Base-by-base conservation (phyloP, 139 green algal genomes). In the Chlorella sp. region DNA sequence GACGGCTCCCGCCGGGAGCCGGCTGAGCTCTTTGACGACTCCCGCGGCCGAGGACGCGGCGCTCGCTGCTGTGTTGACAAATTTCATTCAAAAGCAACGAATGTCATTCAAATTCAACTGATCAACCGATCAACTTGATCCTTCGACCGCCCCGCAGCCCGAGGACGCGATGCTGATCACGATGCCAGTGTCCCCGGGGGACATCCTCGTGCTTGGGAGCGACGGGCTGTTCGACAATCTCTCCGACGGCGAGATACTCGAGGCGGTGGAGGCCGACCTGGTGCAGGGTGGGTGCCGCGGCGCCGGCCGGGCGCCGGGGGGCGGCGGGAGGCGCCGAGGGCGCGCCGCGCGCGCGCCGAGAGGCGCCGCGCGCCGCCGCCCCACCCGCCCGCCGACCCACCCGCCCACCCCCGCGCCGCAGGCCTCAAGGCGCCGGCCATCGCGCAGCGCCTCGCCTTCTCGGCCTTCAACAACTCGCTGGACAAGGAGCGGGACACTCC, bases 201-300 rank as follows among this genome's bases (percentile, higher is more conserved):
- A 98, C 72, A 64, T 97, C 1, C 68, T 98, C 14, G 77, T 98
- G 25, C 83, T 97, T 69, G 94, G 94, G 45, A 87, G 81, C 23
- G 94, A 98, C 63, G 94, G 94, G 2, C 86, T 98, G 60, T 93
- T 91, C 51, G 94, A 98, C 88, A 98, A 98, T 80, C 45, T 98
- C 21, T 73, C 61, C 11, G 91, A 96, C 19, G 64, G 83, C 4
- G 87, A 93, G 36, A 90, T 97, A 7, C 19, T 90, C n/a, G 59
- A 81, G 3, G 56, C 77, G 27, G 85, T 90, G 40, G 41, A 80
- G 40, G 23, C 61, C 27, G 51, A 46, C 3, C 33, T 75, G 61
- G 11, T 69, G 41, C 36, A 71, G 31, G 80, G 64, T 42, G 56
- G 48, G 53, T 61, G 53, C 23, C 53, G 35, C 23, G 21, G 19